Conservation (phyloP, 169 alveolate species). For the Eimeria necatrix region DNA sequence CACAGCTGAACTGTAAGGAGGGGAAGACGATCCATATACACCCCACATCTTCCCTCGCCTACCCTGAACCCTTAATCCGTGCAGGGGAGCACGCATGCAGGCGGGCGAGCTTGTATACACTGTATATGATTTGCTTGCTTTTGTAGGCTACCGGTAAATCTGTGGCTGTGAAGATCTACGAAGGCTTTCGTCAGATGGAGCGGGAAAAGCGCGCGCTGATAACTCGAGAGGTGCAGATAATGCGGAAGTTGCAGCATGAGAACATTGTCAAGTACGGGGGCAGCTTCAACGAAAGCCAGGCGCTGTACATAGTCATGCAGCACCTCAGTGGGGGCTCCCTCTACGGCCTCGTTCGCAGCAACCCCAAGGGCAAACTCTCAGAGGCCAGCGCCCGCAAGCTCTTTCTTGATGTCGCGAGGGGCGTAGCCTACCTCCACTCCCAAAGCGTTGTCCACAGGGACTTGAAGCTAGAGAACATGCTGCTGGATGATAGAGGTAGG, state of each 20-base stretch:
- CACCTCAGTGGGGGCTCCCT: constrained; percentile 90
- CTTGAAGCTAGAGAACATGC: constrained; percentile 90
- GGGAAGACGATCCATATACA: too few relatives aligned
- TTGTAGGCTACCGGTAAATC: constrained; percentile 82
- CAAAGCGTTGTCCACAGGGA: constrained; percentile 91
- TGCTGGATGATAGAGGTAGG: constrained; percentile 86
- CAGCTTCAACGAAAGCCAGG: constrained; percentile 56
- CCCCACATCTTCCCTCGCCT: too few relatives aligned
- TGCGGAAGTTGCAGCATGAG: constrained; percentile 85
- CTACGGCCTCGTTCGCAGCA: constrained; percentile 86
- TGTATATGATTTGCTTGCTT: background rate
- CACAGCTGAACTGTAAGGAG: too few relatives aligned
- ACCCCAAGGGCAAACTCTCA: constrained; percentile 87
- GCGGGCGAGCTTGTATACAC: background rate
- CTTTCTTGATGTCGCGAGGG: constrained; percentile 84
- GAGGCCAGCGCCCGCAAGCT: constrained; percentile 88
- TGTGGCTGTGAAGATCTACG: constrained; percentile 93
- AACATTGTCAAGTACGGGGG: constrained; percentile 87
- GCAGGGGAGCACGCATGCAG: background rate
- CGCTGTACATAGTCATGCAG: constrained; percentile 88
- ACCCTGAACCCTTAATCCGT: too few relatives aligned
- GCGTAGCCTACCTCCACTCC: constrained; percentile 88
- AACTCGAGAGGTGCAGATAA: constrained; percentile 89
- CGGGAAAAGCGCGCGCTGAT: constrained; percentile 88
- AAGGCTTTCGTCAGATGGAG: constrained; percentile 88